Evolutionary conservation across 2,329 filamentous ascomycete genomes (phyloP).

Genomic region (Ustilaginoidea virens): DNA sequence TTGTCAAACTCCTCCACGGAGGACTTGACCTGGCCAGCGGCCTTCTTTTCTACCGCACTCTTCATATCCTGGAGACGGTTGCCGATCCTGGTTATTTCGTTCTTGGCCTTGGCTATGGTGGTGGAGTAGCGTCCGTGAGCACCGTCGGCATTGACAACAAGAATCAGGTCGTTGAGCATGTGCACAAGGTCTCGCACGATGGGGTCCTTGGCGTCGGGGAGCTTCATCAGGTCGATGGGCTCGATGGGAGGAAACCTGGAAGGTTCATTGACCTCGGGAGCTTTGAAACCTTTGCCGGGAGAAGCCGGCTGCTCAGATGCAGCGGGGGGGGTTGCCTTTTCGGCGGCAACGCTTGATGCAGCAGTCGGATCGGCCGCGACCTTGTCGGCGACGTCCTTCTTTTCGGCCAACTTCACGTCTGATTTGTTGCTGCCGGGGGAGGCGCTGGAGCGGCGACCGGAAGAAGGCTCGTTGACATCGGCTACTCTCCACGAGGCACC

Average conservation of each 20-base stretch:
- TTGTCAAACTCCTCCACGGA: slow-evolving; percentile 66
- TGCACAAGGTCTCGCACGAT: slow-evolving; percentile 87
- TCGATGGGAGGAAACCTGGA: slow-evolving; percentile 47
- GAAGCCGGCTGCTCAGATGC: slow-evolving; percentile 9
- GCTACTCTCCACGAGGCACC: slow-evolving; percentile 70
- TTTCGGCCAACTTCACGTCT: slow-evolving; percentile 10
- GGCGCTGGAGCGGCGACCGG: slow-evolving; percentile 50
- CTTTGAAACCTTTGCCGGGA: slow-evolving; percentile 26
- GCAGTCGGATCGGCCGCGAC: slow-evolving; percentile 9
- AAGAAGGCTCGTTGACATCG: slow-evolving; percentile 38
- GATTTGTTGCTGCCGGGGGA: slow-evolving; percentile 17
- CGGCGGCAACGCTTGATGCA: slow-evolving; percentile 14
- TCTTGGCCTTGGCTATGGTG: slow-evolving; percentile 74
- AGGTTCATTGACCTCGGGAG: slow-evolving; percentile 50
- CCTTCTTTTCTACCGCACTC: slow-evolving; percentile 49
- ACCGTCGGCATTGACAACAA: slow-evolving; percentile 78
- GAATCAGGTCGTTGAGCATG: slow-evolving; percentile 92
- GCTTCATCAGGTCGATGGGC: slow-evolving; percentile 62
- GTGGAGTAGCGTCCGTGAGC: slow-evolving; percentile 62
- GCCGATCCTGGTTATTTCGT: slow-evolving; percentile 63
- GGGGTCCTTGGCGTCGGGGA: slow-evolving; percentile 65
- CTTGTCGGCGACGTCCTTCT: slow-evolving; percentile 17
- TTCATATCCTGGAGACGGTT: slow-evolving; percentile 64
- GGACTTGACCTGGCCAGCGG: slow-evolving; percentile 60
- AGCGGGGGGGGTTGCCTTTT: slow-evolving; percentile 14